Percentiles rank a stretch among this genome's conserved stretches.
Evolutionary conservation across 805 yeast genomes (phyloP).

Genomic region (Blastobotrys attinorum): DNA sequence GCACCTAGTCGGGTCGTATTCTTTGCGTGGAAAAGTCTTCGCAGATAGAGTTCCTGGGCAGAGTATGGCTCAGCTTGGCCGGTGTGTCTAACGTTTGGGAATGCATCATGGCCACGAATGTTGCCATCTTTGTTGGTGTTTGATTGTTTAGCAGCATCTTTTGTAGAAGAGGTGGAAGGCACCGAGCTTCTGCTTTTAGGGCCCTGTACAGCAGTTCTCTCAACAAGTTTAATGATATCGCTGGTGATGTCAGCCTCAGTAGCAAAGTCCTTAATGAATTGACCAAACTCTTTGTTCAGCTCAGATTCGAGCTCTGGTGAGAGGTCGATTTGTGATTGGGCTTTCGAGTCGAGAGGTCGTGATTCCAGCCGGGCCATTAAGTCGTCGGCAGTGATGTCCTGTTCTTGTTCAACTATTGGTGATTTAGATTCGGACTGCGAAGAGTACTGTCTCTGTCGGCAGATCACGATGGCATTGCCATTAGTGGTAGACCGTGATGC

Average conservation of each 20-base stretch:
- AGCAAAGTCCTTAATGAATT: conserved; percentile 23
- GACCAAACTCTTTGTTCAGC: conserved; percentile 23
- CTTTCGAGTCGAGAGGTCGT: no score
- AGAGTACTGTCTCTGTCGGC: not conserved
- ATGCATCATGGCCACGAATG: conserved; percentile 25
- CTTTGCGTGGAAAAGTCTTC: conserved; percentile 58
- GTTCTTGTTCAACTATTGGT: not conserved
- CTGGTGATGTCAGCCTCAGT: conserved; percentile 20
- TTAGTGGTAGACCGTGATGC: no score
- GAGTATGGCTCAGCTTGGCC: conserved; percentile 60
- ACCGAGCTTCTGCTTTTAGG: not conserved
- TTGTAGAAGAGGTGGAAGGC: not conserved
- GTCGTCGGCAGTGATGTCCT: not conserved
- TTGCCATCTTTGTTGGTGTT: conserved; percentile 10
- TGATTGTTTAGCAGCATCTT: not conserved
- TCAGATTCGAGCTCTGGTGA: conserved; percentile 25
- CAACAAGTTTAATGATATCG: conserved; percentile 14
- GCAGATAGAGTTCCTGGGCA: conserved; percentile 64
- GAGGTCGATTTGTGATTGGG: conserved; percentile 18
- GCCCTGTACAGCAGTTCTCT: conserved; percentile 14
- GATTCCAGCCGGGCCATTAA: no score
- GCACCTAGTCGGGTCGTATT: conserved; percentile 59
- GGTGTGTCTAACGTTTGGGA: conserved; percentile 60
- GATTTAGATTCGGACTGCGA: not conserved
- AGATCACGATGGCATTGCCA: no score